Evolutionary conservation across 1,284 basidiomycete species (phyloP), one percentile per base, ranked within the genome.

Genomic region (Agaricales sp.): DNA sequence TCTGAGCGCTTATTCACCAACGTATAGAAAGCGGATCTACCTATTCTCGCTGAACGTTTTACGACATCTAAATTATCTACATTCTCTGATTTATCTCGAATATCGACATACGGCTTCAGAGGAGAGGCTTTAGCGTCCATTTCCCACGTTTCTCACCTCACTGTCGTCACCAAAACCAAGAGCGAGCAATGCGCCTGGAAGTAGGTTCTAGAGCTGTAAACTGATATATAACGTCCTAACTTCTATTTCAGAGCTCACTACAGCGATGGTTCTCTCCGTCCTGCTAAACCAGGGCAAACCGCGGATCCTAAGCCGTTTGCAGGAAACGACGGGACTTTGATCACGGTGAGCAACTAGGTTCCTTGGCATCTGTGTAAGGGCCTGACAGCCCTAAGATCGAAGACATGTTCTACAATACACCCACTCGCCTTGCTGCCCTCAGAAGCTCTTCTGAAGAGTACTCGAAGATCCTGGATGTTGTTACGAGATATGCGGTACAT

Each of bases 71-170:
- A 99, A 62, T 70, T 99, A 8, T 75, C 81, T 0, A 77, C 79
- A 0, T 99, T 94, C 61, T 83, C 87, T 8, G 96, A 99, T 62
- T 66, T 99, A 44, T 80, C 83, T 38, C 74, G 71, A n/a, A 75
- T 99, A 45, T 75, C 78, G 2, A 99, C 96, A 0, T 99, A 97
- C 65, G 96, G 96, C 1, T 99, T 99, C 63, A 80, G 96, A 50
- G 96, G 96, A 24, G 96, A 99, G 66, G 96, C 96, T 0, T 71
- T 99, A 19, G 96, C 96, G 0, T 96, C 92, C 35, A 93, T 99
- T 53, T 95, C 92, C 23, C 93, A 96, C 66, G 92, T 97, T 47
- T 85, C 93, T 1, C 87, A 89, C 61, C 73, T 99, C 53, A 80
- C 82, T 16, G 88, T 99, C 6, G 69, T 91, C 12, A 96, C 92